Conservation (phyloP, 306 rosid genomes). For the Vigna mungo region DNA sequence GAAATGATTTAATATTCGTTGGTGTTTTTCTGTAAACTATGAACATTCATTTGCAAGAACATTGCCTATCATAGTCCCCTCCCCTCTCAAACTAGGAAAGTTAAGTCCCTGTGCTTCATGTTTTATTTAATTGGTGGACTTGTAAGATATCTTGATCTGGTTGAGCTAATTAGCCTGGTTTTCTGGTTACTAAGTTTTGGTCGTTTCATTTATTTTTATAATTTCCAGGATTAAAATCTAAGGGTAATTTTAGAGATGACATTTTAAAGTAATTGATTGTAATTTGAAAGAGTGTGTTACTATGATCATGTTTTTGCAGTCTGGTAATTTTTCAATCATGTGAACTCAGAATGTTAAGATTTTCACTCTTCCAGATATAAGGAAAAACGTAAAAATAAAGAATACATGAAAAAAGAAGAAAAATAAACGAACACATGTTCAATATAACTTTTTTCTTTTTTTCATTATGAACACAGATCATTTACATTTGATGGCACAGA, state of each 20-base stretch:
- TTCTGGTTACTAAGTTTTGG: neutral
- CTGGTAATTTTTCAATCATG: neutral
- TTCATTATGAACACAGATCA: neutral
- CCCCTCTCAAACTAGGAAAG: neutral
- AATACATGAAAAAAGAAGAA: too few species aligned
- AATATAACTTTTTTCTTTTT: neutral
- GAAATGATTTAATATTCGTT: constrained; percentile 37
- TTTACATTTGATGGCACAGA: neutral
- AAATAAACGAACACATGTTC: neutral
- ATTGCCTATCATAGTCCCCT: constrained; percentile 3
- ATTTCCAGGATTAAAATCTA: neutral
- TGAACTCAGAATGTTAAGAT: neutral
- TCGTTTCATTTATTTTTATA: neutral
- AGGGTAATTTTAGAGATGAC: neutral
- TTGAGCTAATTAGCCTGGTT: neutral
- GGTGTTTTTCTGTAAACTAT: constrained; percentile 16
- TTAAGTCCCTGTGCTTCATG: neutral
- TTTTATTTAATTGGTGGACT: neutral
- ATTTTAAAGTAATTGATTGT: neutral
- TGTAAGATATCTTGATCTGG: neutral
- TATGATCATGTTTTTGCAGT: neutral
- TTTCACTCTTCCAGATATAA: too few species aligned
- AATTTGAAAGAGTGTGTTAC: neutral
- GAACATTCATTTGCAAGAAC: constrained; percentile 20
- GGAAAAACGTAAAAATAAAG: too few species aligned